Evolutionary conservation across 2,329 filamentous ascomycete genomes (phyloP).

Genomic region (Chrysoporthe austroafricana): DNA sequence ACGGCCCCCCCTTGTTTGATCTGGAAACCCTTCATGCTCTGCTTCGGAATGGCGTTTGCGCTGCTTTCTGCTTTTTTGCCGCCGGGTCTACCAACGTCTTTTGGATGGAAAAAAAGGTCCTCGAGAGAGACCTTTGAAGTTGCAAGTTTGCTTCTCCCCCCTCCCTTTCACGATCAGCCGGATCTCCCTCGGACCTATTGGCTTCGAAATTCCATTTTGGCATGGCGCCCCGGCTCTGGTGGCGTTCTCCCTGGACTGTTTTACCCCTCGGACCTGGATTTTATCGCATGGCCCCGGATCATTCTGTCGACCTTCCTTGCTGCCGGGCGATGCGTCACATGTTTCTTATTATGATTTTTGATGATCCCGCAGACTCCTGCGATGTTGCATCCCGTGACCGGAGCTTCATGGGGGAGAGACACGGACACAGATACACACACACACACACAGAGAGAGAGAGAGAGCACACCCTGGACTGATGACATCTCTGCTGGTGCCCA

Average conservation of each 20-base stretch:
- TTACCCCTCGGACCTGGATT: conserved; percentile 23
- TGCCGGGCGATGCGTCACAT: conserved; percentile 5
- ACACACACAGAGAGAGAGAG: neutral
- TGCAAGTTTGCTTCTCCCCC: conserved; percentile 20
- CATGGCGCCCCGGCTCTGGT: conserved; percentile 22
- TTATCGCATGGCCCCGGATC: conserved; percentile 19
- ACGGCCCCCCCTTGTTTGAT: conserved; percentile 21
- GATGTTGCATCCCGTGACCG: conserved; percentile 30
- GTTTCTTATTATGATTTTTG: conserved; percentile 21
- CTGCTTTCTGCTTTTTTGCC: conserved; percentile 15
- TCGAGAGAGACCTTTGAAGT: conserved; percentile 8
- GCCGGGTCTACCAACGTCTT: conserved; percentile 7
- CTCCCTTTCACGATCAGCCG: conserved; percentile 14
- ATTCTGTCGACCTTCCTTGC: conserved; percentile 17
- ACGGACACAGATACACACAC: neutral
- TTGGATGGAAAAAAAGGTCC: conserved; percentile 4
- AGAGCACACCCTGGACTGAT: neutral
- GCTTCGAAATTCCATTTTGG: conserved; percentile 16
- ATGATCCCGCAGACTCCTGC: conserved; percentile 17
- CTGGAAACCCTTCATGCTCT: conserved; percentile 16
- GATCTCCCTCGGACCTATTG: conserved; percentile 12
- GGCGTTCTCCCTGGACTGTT: conserved; percentile 14
- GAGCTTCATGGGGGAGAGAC: conserved; percentile 32
- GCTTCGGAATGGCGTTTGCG: conserved; percentile 25
- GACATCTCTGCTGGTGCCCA: neutral